Evolutionary conservation across 2,329 filamentous ascomycete genomes (phyloP).

Genomic region (Aureobasidium lini): DNA sequence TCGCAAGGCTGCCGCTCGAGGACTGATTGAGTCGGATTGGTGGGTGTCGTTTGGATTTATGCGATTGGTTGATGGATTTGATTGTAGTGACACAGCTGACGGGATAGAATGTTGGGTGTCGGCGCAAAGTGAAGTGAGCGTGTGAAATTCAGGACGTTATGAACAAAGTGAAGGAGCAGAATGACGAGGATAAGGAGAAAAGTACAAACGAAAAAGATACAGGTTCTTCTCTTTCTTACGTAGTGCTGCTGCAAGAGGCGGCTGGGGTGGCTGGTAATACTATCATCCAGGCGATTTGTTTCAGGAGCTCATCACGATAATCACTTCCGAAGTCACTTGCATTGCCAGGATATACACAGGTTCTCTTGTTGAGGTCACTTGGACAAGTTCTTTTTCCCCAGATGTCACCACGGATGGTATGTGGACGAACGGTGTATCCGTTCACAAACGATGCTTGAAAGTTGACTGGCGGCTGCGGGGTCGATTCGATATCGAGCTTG

Average conservation of each 20-base stretch:
- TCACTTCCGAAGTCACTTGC: background rate
- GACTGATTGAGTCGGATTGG: background rate
- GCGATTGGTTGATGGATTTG: background rate
- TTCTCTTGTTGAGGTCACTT: background rate
- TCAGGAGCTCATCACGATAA: background rate
- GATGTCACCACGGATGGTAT: background rate
- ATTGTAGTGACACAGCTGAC: background rate
- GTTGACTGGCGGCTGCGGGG: background rate
- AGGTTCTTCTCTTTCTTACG: conserved; percentile 9
- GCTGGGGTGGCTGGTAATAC: conserved; percentile 10
- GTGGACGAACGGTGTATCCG: background rate
- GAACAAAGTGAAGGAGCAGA: background rate
- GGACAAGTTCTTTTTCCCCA: background rate
- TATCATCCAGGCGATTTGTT: background rate
- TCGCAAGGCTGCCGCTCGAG: background rate
- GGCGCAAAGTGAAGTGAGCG: background rate
- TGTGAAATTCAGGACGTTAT: background rate
- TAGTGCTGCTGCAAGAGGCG: conserved; percentile 12
- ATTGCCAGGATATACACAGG: background rate
- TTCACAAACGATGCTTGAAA: background rate
- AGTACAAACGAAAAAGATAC: conserved; percentile 5
- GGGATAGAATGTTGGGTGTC: background rate
- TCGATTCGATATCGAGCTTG: background rate
- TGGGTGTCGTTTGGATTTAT: background rate
- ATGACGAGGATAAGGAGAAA: background rate